Base-by-base conservation (phyloP, 768 basidiomycete genomes). In the Boletus sensibilis region DNA sequence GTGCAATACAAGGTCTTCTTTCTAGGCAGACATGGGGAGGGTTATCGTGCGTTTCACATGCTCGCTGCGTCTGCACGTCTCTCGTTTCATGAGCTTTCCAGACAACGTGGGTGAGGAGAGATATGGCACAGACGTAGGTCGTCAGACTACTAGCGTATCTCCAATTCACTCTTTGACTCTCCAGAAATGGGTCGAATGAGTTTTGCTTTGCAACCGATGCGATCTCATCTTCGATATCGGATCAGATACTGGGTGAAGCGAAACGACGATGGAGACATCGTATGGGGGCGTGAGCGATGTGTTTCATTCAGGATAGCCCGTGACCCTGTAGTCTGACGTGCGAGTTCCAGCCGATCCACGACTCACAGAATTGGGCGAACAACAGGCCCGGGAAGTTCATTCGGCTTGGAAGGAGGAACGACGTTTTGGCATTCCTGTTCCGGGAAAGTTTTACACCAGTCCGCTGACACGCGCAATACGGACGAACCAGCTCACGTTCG, bases 51-150 rank as follows among this genome's bases (percentile, higher is more conserved):
- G 38, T 41, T 6, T 20, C 39, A 25, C 33, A 18, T 41, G 31
- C 20, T 12, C 31, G 16, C 1, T 21, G 13, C 52, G 8, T n/a
- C 18, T 2, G 0, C 16, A 13, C 29, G 50, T 23, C 27, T 31
- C 14, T 21, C 10, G 20, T 21, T 21, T 21, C 27, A 23, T 33
- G 29, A 13, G 18, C 14, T 18, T 16, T 21, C 16, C 2, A 87
- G 86, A 90, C 71, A 89, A 90, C 56, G 77, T 84, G 3, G 86
- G 75, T 0, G 80, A 83, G 59, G 72, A 72, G 1, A 86, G 85
- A 63, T 87, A 88, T 62, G 85, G 84, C 2, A 79, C 77, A 1
- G 20, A 64, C 52, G 77, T 74, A 52, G 34, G 64, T 50, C 10
- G 37, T 29, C 18, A 25, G 27, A 20, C 35, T 27, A 50, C 8